Conservation (phyloP, 495 filamentous ascomycete species). For the Amphirosellinia nigrospora region DNA sequence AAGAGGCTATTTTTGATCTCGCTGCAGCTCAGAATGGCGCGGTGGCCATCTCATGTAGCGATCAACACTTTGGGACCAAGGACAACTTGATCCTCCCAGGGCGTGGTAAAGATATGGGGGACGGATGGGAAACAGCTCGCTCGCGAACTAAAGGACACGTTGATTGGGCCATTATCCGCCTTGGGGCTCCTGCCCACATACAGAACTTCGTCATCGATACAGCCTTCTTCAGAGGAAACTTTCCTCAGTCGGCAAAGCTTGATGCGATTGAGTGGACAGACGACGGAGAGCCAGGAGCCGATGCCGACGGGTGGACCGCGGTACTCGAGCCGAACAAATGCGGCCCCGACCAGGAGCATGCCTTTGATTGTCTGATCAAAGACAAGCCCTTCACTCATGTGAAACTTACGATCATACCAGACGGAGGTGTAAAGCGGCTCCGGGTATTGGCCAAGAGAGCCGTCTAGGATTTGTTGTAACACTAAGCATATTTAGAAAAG, state of each 20-base stretch:
- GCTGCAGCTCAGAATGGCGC: conserved; percentile 83
- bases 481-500: conserved; percentile 2
- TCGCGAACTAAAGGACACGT: conserved; percentile 76
- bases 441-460: conserved; percentile 76
- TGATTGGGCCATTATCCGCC: conserved; percentile 83
- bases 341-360: conserved; percentile 83
- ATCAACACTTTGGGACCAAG: conserved; percentile 86
- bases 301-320: conserved; percentile 72
- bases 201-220: conserved; percentile 83
- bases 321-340: conserved; percentile 70
- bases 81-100: conserved; percentile 86
- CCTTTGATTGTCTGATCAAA: conserved; percentile 61
- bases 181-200: conserved; percentile 75
- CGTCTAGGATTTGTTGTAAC: conserved; percentile 32
- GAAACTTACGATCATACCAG: conserved; percentile 89
- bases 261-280: conserved; percentile 65
- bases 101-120: conserved; percentile 88
- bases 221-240: conserved; percentile 89
- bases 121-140: conserved; percentile 92
- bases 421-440: conserved; percentile 89
- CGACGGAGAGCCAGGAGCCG: conserved; percentile 60
- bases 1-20: conserved; percentile 74
- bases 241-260: conserved; percentile 75
- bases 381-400: conserved; percentile 74
- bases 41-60: conserved; percentile 74